Base-by-base conservation (phyloP, 139 green algal genomes). In the Marvania coccoides region DNA sequence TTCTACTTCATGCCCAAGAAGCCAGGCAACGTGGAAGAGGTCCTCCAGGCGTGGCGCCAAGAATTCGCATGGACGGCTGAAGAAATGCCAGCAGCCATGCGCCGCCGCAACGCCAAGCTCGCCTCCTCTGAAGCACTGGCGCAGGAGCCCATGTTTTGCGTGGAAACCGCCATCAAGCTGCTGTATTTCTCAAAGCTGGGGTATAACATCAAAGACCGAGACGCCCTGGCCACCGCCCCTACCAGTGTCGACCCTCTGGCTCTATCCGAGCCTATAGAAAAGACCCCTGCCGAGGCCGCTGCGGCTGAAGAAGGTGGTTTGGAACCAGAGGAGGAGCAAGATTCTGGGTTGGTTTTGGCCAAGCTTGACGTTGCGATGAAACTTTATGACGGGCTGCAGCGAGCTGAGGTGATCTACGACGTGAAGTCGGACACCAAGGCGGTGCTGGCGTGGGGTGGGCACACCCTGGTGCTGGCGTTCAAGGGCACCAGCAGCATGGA, bases 61-160 rank as follows among this genome's bases (percentile, higher is more conserved):
- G 63, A 79, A 39, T 83, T 79, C 53, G 65, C 71, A 31, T 85
- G 79, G 79, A 81, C 71, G 0, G 62, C 78, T 38, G 47, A 13
- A 2, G 45, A 40, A 6, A 36, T 72, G 33, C 59, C 42, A 9
- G 7, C 15, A 7, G 51, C 26, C 64, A 6, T 64, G 35, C 14
- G 19, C 3, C 6, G 28, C 2, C 56, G 70, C 15, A 30, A 47
- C 15, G 9, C 14, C 30, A 26, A 47, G 39, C 19, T 62, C 12
- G 24, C 46, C 3, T 8, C 29, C 9, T 26, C 10, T 24, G n/a
- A 30, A 19, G 29, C 8, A n/a, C 29, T 79, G 28, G 5, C 42
- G 5, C 6, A n/a, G 2, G 63, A 82, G 46, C 76, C 82, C 39
- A 81, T 89, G 69, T 89, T 89, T 38, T 86, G 78, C 56, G 73